Evolutionary conservation across 164 flowering plant species (phyloP).

Genomic region (Nymphaea colorata): DNA sequence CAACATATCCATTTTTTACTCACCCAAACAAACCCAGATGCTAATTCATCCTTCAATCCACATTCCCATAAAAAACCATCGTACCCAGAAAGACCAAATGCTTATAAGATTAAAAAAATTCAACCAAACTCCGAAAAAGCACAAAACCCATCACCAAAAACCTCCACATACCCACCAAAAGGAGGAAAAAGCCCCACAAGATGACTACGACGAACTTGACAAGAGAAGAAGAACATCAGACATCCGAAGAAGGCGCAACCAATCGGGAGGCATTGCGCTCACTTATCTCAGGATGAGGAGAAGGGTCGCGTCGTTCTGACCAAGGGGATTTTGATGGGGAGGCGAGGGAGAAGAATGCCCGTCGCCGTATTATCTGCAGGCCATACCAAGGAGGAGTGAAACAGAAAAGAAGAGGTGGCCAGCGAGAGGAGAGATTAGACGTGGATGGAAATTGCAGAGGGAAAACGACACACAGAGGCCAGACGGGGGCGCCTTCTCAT

Average conservation of each 20-base stretch:
- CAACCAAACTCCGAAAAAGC: conserved; percentile 4
- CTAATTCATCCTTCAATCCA: not conserved
- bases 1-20: conserved; percentile 56
- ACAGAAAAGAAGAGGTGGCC: not conserved
- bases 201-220: not conserved
- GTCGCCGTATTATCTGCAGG: conserved; percentile 12
- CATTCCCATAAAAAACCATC: not conserved
- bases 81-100: not conserved
- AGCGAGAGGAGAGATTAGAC: not conserved
- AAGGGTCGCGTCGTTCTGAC: not conserved
- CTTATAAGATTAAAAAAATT: not conserved
- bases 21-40: not conserved
- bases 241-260: not conserved
- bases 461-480: not conserved
- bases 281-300: not conserved
- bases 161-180: not conserved
- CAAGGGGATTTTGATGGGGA: not conserved
- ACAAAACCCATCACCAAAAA: conserved; percentile 5
- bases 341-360: conserved; percentile 8
- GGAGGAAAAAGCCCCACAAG: not conserved
- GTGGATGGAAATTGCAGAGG: not conserved
- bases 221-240: not conserved
- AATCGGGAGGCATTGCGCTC: not conserved
- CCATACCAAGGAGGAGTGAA: not conserved
- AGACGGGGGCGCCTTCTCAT: not conserved